Evolutionary conservation across 2,329 filamentous ascomycete species (phyloP).

Genomic region (Penicillium sp.): DNA sequence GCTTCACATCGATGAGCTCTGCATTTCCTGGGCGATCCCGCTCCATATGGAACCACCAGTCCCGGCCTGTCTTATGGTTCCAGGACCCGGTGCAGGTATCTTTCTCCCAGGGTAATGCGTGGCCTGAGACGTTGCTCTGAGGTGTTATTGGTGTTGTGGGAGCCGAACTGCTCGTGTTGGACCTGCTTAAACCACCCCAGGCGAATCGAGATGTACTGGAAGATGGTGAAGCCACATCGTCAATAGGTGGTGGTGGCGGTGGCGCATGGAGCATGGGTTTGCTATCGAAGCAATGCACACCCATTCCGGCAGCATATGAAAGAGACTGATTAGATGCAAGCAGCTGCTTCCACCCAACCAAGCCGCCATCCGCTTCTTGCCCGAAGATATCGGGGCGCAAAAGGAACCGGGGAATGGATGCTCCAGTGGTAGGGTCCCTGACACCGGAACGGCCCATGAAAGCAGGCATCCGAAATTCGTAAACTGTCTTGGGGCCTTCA

Average conservation of each 20-base stretch:
- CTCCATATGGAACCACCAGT: slow-evolving; percentile 46
- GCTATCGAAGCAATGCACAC: slow-evolving; percentile 31
- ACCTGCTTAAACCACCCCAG: slow-evolving; percentile 34
- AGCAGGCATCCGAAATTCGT: slow-evolving; percentile 40
- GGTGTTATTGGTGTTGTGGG: slow-evolving; percentile 31
- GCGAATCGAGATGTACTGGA: slow-evolving; percentile 33
- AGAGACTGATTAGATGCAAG: slow-evolving; percentile 39
- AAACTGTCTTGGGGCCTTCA: slow-evolving; percentile 34
- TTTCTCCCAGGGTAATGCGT: slow-evolving; percentile 36
- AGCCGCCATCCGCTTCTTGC: slow-evolving; percentile 41
- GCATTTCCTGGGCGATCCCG: slow-evolving; percentile 35
- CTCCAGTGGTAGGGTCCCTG: slow-evolving; percentile 21
- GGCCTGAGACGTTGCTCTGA: slow-evolving; percentile 25
- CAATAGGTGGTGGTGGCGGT: slow-evolving; percentile 11
- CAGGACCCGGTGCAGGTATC: slow-evolving; percentile 44
- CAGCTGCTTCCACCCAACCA: slow-evolving; percentile 44
- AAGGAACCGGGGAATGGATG: slow-evolving; percentile 37
- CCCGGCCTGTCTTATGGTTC: slow-evolving; percentile 41
- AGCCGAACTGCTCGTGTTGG: slow-evolving; percentile 28
- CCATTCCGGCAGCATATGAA: slow-evolving; percentile 33
- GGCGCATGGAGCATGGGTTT: slow-evolving; percentile 15
- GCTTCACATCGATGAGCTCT: slow-evolving; percentile 31
- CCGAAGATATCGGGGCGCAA: slow-evolving; percentile 41
- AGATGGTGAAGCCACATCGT: slow-evolving; percentile 29
- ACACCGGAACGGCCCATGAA: slow-evolving; percentile 38